These are phyloP conservation scores for Hydnomerulius pinastri DNA, from an alignment of 768 basidiomycete species.

Conservation along the genomic window DNA sequence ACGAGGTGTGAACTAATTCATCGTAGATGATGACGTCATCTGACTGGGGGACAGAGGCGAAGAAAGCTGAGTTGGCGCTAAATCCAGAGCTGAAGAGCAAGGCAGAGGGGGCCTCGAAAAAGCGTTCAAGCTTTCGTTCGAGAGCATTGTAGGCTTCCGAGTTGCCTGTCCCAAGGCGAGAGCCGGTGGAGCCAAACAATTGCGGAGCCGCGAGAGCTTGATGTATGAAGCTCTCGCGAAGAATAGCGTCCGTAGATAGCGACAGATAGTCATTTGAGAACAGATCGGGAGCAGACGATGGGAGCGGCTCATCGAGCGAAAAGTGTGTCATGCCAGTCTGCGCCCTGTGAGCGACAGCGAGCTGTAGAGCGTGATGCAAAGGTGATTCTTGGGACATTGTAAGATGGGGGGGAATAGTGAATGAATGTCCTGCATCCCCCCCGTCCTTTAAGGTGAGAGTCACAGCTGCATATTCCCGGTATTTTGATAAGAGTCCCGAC, in stretches of 20 bases:
- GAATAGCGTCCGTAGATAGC: conserved; percentile 34
- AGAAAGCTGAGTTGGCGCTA: conserved; percentile 54
- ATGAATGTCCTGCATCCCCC: too few species aligned
- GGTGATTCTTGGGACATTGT: conserved; percentile 11
- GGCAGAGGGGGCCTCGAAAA: conserved; percentile 38
- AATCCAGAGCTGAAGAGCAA: conserved; percentile 56
- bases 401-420: neutral
- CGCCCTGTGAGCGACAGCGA: conserved; percentile 7
- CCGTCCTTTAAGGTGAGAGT: conserved; percentile 11
- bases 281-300: conserved; percentile 33
- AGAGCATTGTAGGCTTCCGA: conserved; percentile 13
- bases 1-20: conserved; percentile 53
- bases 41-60: conserved; percentile 44
- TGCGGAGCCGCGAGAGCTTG: conserved; percentile 19
- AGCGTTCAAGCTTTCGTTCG: conserved; percentile 9
- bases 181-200: conserved; percentile 51
- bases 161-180: conserved; percentile 49
- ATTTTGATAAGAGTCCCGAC: too few species aligned
- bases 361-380: conserved; percentile 17
- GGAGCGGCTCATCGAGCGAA: conserved; percentile 17
- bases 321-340: conserved; percentile 12
- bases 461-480: neutral
- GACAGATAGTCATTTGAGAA: conserved; percentile 57
- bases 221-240: conserved; percentile 37
- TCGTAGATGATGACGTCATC: conserved; percentile 54